Percentiles rank a stretch among this genome's conserved stretches.
These are phyloP conservation scores for Isatis lusitanica DNA, from an alignment of 441 rosid genomes.

Conservation along the genomic window DNA sequence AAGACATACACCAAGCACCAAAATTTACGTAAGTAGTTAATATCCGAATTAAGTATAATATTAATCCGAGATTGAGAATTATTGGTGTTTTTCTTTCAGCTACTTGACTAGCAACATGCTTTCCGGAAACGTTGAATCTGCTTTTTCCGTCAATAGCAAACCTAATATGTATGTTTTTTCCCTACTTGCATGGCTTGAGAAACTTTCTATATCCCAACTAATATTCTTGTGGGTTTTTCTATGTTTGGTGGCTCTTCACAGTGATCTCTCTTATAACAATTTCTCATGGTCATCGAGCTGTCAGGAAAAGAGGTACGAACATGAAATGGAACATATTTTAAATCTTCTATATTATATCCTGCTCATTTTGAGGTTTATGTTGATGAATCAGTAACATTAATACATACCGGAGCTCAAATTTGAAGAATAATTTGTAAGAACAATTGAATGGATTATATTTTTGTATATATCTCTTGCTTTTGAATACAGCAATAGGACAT, in stretches of 20 bases:
- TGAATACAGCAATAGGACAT: background rate
- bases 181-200: background rate
- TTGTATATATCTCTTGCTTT: background rate
- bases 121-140: slow-evolving; percentile 55
- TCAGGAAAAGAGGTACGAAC: slow-evolving; percentile 40
- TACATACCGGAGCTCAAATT: slow-evolving; percentile 55
- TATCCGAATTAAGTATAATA: too few species aligned
- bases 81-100: slow-evolving; percentile 38
- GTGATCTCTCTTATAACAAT: slow-evolving; percentile 81
- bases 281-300: slow-evolving; percentile 56
- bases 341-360: background rate
- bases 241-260: slow-evolving; percentile 20
- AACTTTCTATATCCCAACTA: background rate
- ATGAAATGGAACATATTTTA: background rate
- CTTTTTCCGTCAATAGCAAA: slow-evolving; percentile 11
- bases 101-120: slow-evolving; percentile 62
- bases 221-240: background rate
- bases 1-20: too few species aligned
- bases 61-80: too few species aligned
- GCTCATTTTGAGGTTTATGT: slow-evolving; percentile 28
- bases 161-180: slow-evolving; percentile 21
- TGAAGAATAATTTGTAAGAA: slow-evolving; percentile 45
- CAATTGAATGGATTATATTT: background rate
- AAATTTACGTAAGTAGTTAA: too few species aligned
- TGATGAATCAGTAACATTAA: slow-evolving; percentile 71